Evolutionary conservation across 495 filamentous ascomycete genomes (phyloP), one percentile per base, ranked within the genome.

Genomic region (Tuber calosporum): DNA sequence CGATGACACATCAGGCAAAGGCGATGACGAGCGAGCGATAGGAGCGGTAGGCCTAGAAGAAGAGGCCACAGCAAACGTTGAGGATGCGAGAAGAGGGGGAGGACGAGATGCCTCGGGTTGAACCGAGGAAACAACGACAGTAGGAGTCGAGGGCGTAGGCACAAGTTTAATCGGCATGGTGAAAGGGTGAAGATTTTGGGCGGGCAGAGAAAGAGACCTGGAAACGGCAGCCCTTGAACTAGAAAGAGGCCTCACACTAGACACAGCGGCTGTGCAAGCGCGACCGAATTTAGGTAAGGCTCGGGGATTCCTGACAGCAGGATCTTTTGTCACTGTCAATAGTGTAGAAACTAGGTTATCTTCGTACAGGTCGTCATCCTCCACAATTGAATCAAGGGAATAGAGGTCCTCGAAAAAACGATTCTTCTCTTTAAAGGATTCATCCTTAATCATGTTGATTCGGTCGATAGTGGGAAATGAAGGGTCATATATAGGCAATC

Each of bases 321-420:
- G 53, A 62, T 62, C 26, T 17, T 62, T 62, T 62, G 53, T 62
- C 53, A 4, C 34, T 68, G 70, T 66, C 45, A 71, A 66, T n/a
- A 72, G 72, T 26, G 69, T 68, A 74, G 73, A 74, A 5, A 40
- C 58, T 62, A 45, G 66, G 42, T 72, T 81, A 36, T 80, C 70
- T 58, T 70, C 76, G 53, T 62, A 62, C 30, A 34, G 69, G 41
- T 53, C 39, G 42, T 79, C 71, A 43, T 70, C 40, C 39, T 71
- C 26, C 68, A 40, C 22, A 42, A 41, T 39, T n/a, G 72, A 43
- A 45, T 78, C 36, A 39, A 80, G 71, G 41, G 78, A 80, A 58
- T 82, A 79, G 58, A 79, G 77, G 19, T 68, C 66, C 37, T 82
- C 62, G 20, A 82, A 77, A 73, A 78, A 76, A 41, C 66, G 70